Evolutionary conservation across 2,329 filamentous ascomycete genomes (phyloP).

Genomic region (Scedosporium minutisporum): DNA sequence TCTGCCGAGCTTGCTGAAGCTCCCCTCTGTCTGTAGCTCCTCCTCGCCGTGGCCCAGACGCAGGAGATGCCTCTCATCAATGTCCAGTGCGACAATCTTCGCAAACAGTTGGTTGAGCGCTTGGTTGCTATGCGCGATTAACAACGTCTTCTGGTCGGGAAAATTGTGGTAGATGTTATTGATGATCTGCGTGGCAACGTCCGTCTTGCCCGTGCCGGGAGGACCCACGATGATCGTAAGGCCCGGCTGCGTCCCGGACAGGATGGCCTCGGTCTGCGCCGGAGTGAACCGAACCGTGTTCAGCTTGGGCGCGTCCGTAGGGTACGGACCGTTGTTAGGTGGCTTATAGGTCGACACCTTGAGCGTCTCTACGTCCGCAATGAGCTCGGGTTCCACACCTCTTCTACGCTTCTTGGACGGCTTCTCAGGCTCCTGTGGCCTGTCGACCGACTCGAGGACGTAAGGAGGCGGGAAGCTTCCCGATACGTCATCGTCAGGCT

Average conservation of each 20-base stretch:
- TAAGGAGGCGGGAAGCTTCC: constrained; percentile 81
- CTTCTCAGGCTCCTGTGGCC: constrained; percentile 44
- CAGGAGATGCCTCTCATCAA: constrained; percentile 87
- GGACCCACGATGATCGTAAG: constrained; percentile 90
- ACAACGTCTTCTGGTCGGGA: constrained; percentile 77
- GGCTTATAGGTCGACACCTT: constrained; percentile 86
- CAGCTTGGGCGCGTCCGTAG: constrained; percentile 68
- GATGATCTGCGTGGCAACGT: constrained; percentile 96
- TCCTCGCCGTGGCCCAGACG: constrained; percentile 93
- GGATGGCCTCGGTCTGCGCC: constrained; percentile 83
- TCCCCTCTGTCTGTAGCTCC: constrained; percentile 75
- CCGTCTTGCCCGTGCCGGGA: constrained; percentile 96
- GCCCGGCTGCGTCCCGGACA: constrained; percentile 87
- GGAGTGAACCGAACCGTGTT: constrained; percentile 86
- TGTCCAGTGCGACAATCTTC: constrained; percentile 93
- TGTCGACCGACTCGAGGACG: constrained; percentile 60
- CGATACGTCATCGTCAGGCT: constrained; percentile 61
- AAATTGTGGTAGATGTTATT: constrained; percentile 99
- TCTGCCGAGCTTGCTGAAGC: constrained; percentile 87
- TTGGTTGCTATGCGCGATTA: constrained; percentile 96
- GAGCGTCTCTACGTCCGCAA: constrained; percentile 56
- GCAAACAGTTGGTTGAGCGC: constrained; percentile 95
- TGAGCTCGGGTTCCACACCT: constrained; percentile 58
- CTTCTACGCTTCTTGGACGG: constrained; percentile 80
- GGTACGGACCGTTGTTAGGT: constrained; percentile 82